Percentiles rank a stretch among this genome's conserved stretches.
Conservation (phyloP, 768 basidiomycete genomes). For the Amyloporia xantha region DNA sequence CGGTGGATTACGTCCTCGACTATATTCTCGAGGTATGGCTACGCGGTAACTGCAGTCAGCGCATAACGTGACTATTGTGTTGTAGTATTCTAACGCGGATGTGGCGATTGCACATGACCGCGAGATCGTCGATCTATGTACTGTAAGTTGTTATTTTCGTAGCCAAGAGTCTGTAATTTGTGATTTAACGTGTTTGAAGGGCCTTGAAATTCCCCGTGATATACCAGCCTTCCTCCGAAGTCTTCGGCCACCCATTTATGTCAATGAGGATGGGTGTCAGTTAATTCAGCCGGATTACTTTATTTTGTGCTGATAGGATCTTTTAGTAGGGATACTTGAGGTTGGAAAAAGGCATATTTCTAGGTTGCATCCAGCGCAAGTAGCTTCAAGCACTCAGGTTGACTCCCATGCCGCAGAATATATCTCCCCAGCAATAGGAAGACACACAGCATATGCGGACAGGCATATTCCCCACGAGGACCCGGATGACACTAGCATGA, state of each 20-base stretch:
- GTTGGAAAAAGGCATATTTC: no score
- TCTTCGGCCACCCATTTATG: constrained; percentile 6
- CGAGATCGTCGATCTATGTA: constrained; percentile 5
- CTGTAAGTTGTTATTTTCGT: background rate
- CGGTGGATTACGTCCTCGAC: constrained; percentile 7
- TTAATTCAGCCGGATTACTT: background rate
- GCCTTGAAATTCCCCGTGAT: constrained; percentile 4
- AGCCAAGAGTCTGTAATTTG: background rate
- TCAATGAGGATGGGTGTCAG: constrained; percentile 10
- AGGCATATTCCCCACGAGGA: no score
- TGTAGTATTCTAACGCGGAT: constrained; percentile 8
- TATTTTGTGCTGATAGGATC: no score
- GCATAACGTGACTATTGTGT: no score
- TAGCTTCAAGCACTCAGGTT: no score
- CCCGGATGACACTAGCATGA: no score
- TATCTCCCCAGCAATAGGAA: no score
- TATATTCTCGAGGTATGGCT: constrained; percentile 14
- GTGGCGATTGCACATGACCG: constrained; percentile 10
- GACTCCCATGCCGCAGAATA: no score
- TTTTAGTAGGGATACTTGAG: no score
- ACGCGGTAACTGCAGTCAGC: no score
- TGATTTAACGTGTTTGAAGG: background rate
- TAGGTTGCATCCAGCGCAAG: no score
- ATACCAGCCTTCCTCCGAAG: background rate
- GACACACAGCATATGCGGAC: no score